Percentiles rank a stretch among this genome's conserved stretches.
Conservation (phyloP, 495 filamentous ascomycete genomes). For the Daldinia childiae region DNA sequence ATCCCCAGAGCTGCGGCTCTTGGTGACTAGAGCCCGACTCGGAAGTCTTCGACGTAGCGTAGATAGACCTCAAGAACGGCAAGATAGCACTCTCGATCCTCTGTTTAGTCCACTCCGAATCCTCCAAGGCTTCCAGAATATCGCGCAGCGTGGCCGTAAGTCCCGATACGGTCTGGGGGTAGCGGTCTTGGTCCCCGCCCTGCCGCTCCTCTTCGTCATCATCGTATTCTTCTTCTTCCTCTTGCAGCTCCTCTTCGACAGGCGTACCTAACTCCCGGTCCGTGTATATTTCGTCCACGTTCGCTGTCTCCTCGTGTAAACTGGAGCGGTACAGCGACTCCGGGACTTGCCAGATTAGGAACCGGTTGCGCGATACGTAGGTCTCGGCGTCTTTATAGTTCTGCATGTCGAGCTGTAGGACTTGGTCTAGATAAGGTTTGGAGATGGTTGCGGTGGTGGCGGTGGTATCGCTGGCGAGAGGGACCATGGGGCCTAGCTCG, state of each 20-base stretch:
- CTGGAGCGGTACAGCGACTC: constrained; percentile 12
- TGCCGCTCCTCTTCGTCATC: neutral
- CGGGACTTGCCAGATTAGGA: constrained; percentile 68
- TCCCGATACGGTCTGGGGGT: constrained; percentile 42
- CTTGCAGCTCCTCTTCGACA: neutral
- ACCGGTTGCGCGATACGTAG: constrained; percentile 67
- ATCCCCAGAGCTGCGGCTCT: constrained; percentile 50
- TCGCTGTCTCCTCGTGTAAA: neutral
- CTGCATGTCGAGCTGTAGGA: constrained; percentile 69
- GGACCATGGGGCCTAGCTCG: constrained; percentile 37
- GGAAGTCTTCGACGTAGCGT: constrained; percentile 26
- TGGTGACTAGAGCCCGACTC: neutral
- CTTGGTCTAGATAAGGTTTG: constrained; percentile 53
- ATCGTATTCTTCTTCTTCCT: neutral
- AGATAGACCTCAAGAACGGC: constrained; percentile 5
- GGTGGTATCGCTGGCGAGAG: constrained; percentile 17
- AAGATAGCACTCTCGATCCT: neutral
- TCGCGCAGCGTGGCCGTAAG: constrained; percentile 37
- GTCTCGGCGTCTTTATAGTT: constrained; percentile 67
- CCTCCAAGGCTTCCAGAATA: constrained; percentile 37
- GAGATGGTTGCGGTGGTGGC: constrained; percentile 3
- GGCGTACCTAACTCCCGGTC: constrained; percentile 16
- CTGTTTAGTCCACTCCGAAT: constrained; percentile 15
- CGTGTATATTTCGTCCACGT: constrained; percentile 21
- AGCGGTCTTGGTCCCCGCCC: neutral